Conservation (phyloP, 2,329 filamentous ascomycete genomes). For the Aspergillus texensis region DNA sequence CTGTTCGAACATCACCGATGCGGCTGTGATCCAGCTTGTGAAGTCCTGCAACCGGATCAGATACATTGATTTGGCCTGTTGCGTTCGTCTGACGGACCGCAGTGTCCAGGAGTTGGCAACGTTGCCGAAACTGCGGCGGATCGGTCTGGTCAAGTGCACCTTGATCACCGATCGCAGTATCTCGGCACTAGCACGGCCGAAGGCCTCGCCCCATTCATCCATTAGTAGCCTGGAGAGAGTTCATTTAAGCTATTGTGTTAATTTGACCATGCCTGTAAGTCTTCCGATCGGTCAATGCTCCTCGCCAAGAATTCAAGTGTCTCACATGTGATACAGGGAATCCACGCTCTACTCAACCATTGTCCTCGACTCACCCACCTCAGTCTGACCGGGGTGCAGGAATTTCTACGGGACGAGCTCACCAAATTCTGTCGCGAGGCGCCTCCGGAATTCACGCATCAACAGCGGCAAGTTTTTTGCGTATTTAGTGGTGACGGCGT, state of each 20-base stretch:
- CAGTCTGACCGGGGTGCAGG: constrained; percentile 88
- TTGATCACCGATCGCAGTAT: constrained; percentile 90
- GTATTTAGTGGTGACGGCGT: constrained; percentile 94
- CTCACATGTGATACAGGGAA: constrained; percentile 63
- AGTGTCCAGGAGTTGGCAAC: constrained; percentile 83
- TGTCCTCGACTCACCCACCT: constrained; percentile 93
- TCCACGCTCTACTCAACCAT: constrained; percentile 83
- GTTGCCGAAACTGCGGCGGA: constrained; percentile 89
- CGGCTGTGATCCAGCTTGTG: constrained; percentile 81
- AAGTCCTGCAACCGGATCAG: constrained; percentile 87
- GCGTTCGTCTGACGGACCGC: constrained; percentile 80
- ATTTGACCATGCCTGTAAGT: constrained; percentile 76
- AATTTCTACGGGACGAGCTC: constrained; percentile 84
- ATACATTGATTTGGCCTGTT: constrained; percentile 98
- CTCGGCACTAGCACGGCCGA: constrained; percentile 73
- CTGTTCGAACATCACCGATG: constrained; percentile 87
- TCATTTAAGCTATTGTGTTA: constrained; percentile 92
- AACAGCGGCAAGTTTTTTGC: constrained; percentile 94
- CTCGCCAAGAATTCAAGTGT: background rate
- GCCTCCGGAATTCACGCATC: constrained; percentile 88
- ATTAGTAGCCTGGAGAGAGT: constrained; percentile 82
- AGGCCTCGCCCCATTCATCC: constrained; percentile 56
- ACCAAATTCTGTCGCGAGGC: constrained; percentile 84
- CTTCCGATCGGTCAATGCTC: background rate
- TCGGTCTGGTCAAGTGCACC: constrained; percentile 91